A percentile compares a stretch with the other conserved stretches of the same genome.
phyloP scores from a whole-genome alignment of 805 yeast species.

The Vanderwaltozyma yarrowii region DNA sequence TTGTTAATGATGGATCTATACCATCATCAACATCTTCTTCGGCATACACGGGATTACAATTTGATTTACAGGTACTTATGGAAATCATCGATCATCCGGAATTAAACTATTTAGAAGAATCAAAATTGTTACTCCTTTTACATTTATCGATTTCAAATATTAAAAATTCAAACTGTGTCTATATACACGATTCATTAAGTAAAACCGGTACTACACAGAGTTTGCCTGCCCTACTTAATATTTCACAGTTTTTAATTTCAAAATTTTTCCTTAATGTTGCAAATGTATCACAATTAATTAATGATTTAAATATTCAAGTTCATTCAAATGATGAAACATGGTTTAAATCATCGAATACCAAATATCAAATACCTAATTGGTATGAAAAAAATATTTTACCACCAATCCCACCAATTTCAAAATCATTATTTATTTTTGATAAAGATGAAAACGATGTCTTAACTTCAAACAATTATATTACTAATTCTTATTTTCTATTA shows the following conservation, averaged over 20 bases:
- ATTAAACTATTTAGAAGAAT: slow-evolving; percentile 17
- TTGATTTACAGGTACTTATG: slow-evolving; percentile 21
- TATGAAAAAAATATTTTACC: slow-evolving; percentile 17
- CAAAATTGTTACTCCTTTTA: slow-evolving; percentile 13
- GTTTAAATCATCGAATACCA: slow-evolving; percentile 4
- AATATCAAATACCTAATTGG: slow-evolving; percentile 17
- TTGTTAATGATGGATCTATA: background rate
- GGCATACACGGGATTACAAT: slow-evolving; percentile 1
- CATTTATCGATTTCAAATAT: slow-evolving; percentile 12
- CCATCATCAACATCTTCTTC: background rate
- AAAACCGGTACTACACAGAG: slow-evolving; percentile 19
- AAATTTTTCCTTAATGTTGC: slow-evolving; percentile 14
- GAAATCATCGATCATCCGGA: slow-evolving; percentile 29
- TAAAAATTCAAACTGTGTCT: background rate
- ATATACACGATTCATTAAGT: slow-evolving; percentile 14
- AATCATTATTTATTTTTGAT: slow-evolving; percentile 22
- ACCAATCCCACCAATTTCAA: slow-evolving; percentile 24
- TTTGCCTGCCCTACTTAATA: slow-evolving; percentile 16
- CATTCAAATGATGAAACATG: slow-evolving; percentile 2
- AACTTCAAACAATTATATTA: slow-evolving; percentile 5
- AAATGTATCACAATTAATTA: slow-evolving; percentile 4
- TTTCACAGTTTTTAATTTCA: slow-evolving; percentile 18
- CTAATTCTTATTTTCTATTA: slow-evolving; percentile 7
- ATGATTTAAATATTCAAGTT: background rate
- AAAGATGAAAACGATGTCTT: slow-evolving; percentile 2